These are phyloP conservation scores for Moringa oleifera DNA, from an alignment of 345 rosid species.

Conservation along the genomic window DNA sequence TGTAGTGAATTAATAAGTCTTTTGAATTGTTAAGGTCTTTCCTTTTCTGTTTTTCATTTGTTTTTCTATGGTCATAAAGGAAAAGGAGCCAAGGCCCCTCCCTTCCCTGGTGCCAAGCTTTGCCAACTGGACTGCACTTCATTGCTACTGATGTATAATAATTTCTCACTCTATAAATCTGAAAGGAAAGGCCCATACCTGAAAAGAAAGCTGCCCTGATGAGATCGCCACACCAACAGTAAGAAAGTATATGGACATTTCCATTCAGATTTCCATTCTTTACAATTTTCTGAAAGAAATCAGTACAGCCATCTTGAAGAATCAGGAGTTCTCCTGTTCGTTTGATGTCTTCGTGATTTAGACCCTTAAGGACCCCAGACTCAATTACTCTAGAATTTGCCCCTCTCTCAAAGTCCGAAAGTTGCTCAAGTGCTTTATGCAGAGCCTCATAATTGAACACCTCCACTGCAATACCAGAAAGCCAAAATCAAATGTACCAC, in stretches of 20 bases:
- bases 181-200: conserved; percentile 19
- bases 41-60: no score
- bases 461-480: conserved; percentile 39
- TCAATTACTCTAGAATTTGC: conserved; percentile 84
- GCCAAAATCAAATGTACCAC: neutral
- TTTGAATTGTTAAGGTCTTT: no score
- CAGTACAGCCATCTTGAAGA: conserved; percentile 88
- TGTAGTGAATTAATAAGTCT: no score
- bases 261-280: conserved; percentile 49
- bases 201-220: conserved; percentile 72
- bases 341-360: conserved; percentile 83
- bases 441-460: conserved; percentile 67
- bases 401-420: conserved; percentile 69
- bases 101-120: no score
- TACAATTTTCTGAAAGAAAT: conserved; percentile 60
- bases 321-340: conserved; percentile 79
- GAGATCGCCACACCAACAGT: conserved; percentile 97
- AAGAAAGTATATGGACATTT: conserved; percentile 69
- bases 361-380: conserved; percentile 83
- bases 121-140: no score
- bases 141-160: neutral
- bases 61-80: no score
- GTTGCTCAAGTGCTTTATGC: conserved; percentile 59
- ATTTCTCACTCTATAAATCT: neutral
- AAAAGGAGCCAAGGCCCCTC: no score